Evolutionary conservation across 2,329 filamentous ascomycete species (phyloP).

Genomic region (Mycosphaerella arachidis): DNA sequence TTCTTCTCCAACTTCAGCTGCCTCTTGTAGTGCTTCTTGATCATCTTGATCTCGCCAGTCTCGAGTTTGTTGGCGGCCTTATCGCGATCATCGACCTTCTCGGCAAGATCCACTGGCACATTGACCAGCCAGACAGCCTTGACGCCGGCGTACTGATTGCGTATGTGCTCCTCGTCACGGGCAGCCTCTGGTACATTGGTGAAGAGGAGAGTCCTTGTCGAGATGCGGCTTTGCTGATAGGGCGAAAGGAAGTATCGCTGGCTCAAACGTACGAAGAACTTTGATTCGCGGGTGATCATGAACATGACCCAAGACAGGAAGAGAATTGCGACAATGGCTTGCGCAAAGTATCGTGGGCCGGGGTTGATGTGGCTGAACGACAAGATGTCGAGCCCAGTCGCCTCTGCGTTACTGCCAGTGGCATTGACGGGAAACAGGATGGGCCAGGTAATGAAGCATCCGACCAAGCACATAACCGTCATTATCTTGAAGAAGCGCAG

Average conservation of each 20-base stretch:
- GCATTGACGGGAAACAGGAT: slow-evolving; percentile 46
- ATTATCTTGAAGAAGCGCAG: slow-evolving; percentile 45
- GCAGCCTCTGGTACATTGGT: slow-evolving; percentile 41
- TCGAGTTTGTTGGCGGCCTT: slow-evolving; percentile 43
- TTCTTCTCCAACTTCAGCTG: slow-evolving; percentile 26
- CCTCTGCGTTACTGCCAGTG: slow-evolving; percentile 26
- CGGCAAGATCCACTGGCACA: slow-evolving; percentile 41
- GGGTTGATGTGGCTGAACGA: slow-evolving; percentile 37
- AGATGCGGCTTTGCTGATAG: slow-evolving; percentile 40
- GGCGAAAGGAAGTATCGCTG: slow-evolving; percentile 45
- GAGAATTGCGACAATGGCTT: slow-evolving; percentile 37
- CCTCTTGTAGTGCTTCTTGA: slow-evolving; percentile 31
- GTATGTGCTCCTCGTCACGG: slow-evolving; percentile 37
- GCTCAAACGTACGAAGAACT: slow-evolving; percentile 43
- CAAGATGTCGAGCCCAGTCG: slow-evolving; percentile 27
- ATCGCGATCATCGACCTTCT: slow-evolving; percentile 42
- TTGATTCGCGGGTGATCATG: slow-evolving; percentile 43
- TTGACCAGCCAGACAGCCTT: slow-evolving; percentile 43
- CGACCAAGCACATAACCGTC: slow-evolving; percentile 39
- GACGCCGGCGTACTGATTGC: slow-evolving; percentile 37
- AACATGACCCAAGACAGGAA: slow-evolving; percentile 42
- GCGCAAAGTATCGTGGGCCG: slow-evolving; percentile 40
- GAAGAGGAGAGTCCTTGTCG: slow-evolving; percentile 44
- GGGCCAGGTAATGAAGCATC: slow-evolving; percentile 44
- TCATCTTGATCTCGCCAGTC: slow-evolving; percentile 40